These are phyloP conservation scores for Tritrichomonas foetus DNA, from an alignment of 208 protist genomes.

Conservation along the genomic window DNA sequence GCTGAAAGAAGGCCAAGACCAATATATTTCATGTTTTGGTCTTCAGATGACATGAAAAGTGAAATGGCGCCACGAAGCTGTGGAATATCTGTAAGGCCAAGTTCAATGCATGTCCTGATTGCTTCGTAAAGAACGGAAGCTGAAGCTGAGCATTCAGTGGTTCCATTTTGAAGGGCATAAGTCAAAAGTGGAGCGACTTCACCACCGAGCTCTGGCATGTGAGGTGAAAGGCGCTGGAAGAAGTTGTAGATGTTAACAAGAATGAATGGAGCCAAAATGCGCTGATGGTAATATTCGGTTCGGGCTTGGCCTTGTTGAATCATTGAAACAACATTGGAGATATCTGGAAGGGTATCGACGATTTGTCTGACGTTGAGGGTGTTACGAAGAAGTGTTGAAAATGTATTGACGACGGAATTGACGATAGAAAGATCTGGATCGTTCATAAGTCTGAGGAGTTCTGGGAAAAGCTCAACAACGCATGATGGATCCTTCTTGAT, in stretches of 20 bases:
- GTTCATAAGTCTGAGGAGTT: background rate
- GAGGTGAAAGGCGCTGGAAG: background rate
- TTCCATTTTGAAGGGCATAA: background rate
- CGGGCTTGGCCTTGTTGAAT: background rate
- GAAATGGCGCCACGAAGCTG: constrained; percentile 2
- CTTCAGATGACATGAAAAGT: background rate
- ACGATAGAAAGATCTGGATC: constrained; percentile 37
- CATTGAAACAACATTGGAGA: background rate
- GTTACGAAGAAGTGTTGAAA: background rate
- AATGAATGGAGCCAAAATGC: background rate
- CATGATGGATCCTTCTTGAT: background rate
- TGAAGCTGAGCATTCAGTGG: background rate
- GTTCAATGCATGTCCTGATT: background rate
- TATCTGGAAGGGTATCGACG: background rate
- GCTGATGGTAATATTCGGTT: background rate
- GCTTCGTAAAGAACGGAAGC: constrained; percentile 2
- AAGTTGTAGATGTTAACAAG: background rate
- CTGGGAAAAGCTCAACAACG: constrained; percentile 19
- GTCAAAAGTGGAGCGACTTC: background rate
- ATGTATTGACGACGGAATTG: background rate
- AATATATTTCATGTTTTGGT: constrained; percentile 23
- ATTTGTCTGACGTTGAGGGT: background rate
- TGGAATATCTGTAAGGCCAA: background rate
- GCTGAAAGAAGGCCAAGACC: background rate
- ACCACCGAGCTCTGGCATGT: background rate